phyloP scores from a whole-genome alignment of 1,139 yeast species.

The Protomyces lactucae-debilis region DNA sequence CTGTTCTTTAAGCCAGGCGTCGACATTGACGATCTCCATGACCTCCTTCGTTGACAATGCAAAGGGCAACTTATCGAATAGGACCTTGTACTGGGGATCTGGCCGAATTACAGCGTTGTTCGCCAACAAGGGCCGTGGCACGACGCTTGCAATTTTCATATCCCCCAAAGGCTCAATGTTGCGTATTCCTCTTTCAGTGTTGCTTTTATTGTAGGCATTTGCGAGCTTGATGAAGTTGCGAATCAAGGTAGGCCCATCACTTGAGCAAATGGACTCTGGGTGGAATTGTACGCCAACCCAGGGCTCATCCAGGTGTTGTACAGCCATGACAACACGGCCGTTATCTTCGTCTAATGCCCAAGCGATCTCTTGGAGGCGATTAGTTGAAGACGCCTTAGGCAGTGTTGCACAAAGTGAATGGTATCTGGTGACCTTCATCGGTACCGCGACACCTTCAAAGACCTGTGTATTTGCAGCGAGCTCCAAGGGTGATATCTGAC shows the following conservation, averaged over 20 bases:
- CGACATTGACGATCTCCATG: not conserved
- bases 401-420: constrained; percentile 68
- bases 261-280: constrained; percentile 90
- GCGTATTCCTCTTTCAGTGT: not conserved
- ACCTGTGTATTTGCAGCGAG: constrained; percentile 59
- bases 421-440: constrained; percentile 65
- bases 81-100: not conserved
- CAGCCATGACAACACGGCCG: constrained; percentile 66
- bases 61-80: not conserved
- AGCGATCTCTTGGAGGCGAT: constrained; percentile 28
- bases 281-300: constrained; percentile 95
- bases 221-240: constrained; percentile 61
- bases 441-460: constrained; percentile 39
- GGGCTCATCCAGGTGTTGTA: constrained; percentile 55
- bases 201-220: constrained; percentile 19
- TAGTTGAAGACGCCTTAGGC: constrained; percentile 30
- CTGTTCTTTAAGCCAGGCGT: not conserved
- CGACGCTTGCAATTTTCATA: not conserved
- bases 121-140: not conserved
- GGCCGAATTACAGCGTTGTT: not conserved
- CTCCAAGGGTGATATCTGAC: constrained; percentile 71
- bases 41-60: constrained; percentile 7
- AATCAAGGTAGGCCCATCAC: constrained; percentile 55
- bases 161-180: not conserved
- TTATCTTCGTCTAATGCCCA: constrained; percentile 32